Base-by-base conservation (phyloP, 2,329 filamentous ascomycete species). In the Trichoderma simmonsii region DNA sequence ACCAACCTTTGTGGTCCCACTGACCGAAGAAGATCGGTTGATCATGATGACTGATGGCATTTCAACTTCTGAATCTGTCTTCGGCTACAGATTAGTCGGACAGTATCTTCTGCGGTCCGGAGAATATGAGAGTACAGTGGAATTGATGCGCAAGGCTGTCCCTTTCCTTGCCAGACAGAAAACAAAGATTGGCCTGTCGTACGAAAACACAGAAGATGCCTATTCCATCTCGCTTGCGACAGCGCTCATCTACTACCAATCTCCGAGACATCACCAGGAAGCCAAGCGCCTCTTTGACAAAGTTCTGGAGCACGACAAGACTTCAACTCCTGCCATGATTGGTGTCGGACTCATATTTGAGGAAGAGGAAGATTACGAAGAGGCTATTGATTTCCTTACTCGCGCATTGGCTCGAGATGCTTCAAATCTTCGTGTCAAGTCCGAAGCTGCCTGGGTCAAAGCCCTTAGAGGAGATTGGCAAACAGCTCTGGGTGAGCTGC, bases 371-470 rank as follows among this genome's bases (percentile, higher is more conserved):
- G 92, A 98, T 74, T 98, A 93, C 77, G 86, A 88, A 61, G 87
- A 93, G 77, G 96, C 97, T 0, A 90, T 95, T 51, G 88, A 92
- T 32, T 98, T 97, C 77, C 83, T 99, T 14, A 87, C 87, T 51
- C 89, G 93, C 74, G 96, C 96, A 1, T 80, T 97, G 30, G 80
- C 90, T 74, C 89, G 92, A 28, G 93, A 97, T 77, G 84, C 86
- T 2, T 84, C 85, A 12, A 97, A 98, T 75, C 85, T 94, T 24
- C 91, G 91, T 34, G 91, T 99, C 57, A 91, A 90, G 70, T 92
- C 92, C 18, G 97, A 99, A 81, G 90, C 94, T 21, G 95, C 94
- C 1, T 99, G 96, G 96, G 94, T 96, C 74, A 93, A 92, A 78
- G 93, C 94, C 11, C 86, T 97, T 15, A 92, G 90, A 77, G 93